Evolutionary conservation across 805 yeast genomes (phyloP).

Genomic region (Sungouiozyma intestinalis): DNA sequence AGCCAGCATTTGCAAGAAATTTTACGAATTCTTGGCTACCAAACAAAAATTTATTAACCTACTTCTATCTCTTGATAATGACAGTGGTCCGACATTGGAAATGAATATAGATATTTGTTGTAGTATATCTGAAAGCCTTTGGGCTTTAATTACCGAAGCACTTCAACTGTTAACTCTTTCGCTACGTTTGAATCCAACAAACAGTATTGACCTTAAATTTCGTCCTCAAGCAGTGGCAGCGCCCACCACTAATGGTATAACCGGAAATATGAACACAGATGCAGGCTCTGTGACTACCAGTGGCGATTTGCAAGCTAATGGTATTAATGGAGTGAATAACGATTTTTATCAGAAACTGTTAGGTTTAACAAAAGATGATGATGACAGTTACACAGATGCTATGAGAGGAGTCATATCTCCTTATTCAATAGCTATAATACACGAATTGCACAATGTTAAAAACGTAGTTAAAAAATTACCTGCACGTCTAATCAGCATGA

Average conservation of each 20-base stretch:
- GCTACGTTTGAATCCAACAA: slow-evolving; percentile 23
- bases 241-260: neutral
- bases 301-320: neutral
- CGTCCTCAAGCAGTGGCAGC: slow-evolving; percentile 7
- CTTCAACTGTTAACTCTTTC: slow-evolving; percentile 17
- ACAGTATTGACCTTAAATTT: slow-evolving; percentile 21
- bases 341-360: slow-evolving; percentile 23
- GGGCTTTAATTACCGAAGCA: slow-evolving; percentile 16
- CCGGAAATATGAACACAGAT: neutral
- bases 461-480: slow-evolving; percentile 25
- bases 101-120: slow-evolving; percentile 8
- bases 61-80: slow-evolving; percentile 11
- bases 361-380: slow-evolving; percentile 16
- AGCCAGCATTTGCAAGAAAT: slow-evolving; percentile 7
- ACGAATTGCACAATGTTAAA: slow-evolving; percentile 21
- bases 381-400: slow-evolving; percentile 7
- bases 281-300: slow-evolving; percentile 1
- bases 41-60: slow-evolving; percentile 14
- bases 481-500: slow-evolving; percentile 19
- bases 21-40: slow-evolving; percentile 12
- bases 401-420: slow-evolving; percentile 23
- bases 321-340: slow-evolving; percentile 5
- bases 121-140: slow-evolving; percentile 12
- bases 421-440: slow-evolving; percentile 18
- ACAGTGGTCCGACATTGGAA: slow-evolving; percentile 1